phyloP scores from a whole-genome alignment of 2,329 filamentous ascomycete genomes.

The Verticillium alfalfae region DNA sequence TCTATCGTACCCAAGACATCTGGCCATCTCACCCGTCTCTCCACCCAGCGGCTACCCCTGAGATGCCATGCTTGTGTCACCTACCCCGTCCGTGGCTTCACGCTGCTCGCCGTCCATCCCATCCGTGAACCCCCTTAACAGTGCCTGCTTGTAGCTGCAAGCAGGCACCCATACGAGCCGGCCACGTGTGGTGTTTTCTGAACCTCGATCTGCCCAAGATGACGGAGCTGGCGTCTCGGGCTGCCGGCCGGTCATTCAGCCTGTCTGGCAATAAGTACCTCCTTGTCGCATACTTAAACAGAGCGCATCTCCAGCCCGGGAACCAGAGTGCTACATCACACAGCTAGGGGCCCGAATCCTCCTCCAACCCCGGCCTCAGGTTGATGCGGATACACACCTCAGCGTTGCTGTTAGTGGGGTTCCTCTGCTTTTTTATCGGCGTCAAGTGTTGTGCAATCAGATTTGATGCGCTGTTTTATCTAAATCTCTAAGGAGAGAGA shows the following conservation, averaged over 20 bases:
- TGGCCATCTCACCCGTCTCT: too few species aligned
- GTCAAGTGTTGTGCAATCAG: background rate
- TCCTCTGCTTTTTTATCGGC: background rate
- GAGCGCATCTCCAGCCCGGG: background rate
- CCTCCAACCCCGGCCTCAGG: background rate
- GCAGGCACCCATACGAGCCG: background rate
- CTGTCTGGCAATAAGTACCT: background rate
- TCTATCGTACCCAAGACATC: too few species aligned
- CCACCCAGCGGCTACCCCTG: too few species aligned
- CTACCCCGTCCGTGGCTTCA: background rate
- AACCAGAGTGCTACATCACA: constrained; percentile 8
- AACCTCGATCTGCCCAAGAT: background rate
- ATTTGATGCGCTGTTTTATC: background rate
- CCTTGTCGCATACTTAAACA: background rate
- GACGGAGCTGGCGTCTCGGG: background rate
- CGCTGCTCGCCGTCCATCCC: background rate
- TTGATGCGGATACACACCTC: background rate
- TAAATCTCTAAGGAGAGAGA: background rate
- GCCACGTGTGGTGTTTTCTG: background rate
- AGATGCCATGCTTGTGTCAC: background rate
- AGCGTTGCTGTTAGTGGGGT: background rate
- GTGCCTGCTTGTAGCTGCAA: background rate
- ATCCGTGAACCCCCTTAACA: background rate
- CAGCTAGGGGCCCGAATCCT: background rate
- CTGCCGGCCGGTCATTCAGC: background rate